These are phyloP conservation scores for Lachnellula suecica DNA, from an alignment of 2,329 filamentous ascomycete genomes.

Conservation along the genomic window DNA sequence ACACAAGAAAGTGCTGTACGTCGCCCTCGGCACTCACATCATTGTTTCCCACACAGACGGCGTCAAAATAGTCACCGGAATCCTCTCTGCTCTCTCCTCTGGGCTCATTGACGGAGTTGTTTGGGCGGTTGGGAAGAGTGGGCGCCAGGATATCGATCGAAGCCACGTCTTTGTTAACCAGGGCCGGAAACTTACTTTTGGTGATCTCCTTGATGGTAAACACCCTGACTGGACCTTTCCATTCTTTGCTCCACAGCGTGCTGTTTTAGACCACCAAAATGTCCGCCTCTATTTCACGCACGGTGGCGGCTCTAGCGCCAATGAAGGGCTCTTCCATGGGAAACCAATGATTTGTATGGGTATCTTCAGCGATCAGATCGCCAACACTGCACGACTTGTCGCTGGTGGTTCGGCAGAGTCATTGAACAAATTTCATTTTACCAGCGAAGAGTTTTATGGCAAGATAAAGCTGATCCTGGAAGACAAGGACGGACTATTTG, in stretches of 20 bases:
- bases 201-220: neutral
- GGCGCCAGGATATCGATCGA: neutral
- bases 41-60: constrained; percentile 32
- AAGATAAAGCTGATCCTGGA: constrained; percentile 62
- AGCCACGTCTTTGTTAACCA: neutral
- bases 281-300: constrained; percentile 1
- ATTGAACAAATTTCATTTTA: constrained; percentile 50
- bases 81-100: constrained; percentile 28
- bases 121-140: constrained; percentile 33
- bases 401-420: neutral
- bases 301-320: constrained; percentile 3
- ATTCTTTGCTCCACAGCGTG: neutral
- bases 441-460: constrained; percentile 62
- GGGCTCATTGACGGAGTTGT: constrained; percentile 40
- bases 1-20: constrained; percentile 37
- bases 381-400: neutral
- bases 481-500: constrained; percentile 32
- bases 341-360: neutral
- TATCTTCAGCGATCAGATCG: constrained; percentile 1
- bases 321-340: constrained; percentile 3
- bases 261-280: constrained; percentile 1
- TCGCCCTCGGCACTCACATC: constrained; percentile 44
- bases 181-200: neutral
- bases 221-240: neutral
- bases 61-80: constrained; percentile 33